Conservation (phyloP, 148 eudicot species). For the Rhododendron ferrugineum region DNA sequence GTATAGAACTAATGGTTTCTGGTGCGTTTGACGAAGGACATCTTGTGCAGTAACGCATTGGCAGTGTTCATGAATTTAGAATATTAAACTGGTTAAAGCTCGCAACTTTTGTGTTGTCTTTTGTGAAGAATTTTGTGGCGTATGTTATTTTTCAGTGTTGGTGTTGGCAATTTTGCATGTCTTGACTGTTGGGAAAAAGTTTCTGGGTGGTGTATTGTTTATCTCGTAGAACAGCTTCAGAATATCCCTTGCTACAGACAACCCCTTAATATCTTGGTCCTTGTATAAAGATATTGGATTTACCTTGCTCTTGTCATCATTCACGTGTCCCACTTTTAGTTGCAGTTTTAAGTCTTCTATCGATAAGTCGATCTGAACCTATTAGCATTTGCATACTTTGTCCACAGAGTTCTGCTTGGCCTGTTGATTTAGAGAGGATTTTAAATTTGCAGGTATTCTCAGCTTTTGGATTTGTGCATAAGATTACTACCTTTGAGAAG, state of each 20-base stretch:
- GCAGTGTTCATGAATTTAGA: constrained; percentile 1
- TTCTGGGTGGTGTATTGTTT: not conserved
- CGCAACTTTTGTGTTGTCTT: not conserved
- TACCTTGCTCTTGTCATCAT: not conserved
- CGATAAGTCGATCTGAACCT: not conserved
- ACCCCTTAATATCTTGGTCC: not conserved
- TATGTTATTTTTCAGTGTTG: not conserved
- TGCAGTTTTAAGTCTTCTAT: not conserved
- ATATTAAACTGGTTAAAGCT: not conserved
- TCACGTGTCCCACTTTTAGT: not conserved
- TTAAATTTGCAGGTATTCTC: constrained; percentile 68
- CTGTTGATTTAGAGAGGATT: not conserved
- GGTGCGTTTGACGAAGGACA: not conserved
- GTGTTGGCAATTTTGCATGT: not conserved
- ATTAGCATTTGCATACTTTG: not conserved
- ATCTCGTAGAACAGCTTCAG: not conserved
- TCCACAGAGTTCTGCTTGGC: not conserved
- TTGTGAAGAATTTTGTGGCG: not conserved
- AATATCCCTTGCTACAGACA: not conserved
- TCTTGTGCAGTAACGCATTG: not conserved
- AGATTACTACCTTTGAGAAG: constrained; percentile 97
- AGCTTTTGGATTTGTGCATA: constrained; percentile 94
- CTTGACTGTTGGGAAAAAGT: not conserved
- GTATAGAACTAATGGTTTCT: not conserved
- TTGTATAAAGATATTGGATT: not conserved